Evolutionary conservation across 768 basidiomycete species (phyloP).

Genomic region (Lactarius pseudohatsudake): DNA sequence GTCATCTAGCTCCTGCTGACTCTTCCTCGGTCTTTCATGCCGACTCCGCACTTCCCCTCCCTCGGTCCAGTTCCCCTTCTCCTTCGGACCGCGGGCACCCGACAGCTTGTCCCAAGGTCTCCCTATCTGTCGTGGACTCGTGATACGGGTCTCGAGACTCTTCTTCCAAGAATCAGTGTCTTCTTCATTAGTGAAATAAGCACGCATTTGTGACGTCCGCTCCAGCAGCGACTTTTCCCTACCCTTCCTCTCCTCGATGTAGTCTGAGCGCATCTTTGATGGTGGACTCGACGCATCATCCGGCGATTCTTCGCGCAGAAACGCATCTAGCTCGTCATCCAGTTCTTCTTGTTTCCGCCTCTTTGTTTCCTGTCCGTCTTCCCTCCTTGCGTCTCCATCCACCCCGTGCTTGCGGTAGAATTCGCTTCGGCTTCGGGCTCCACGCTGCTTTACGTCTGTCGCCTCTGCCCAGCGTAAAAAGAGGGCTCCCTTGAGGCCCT

Average conservation of each 20-base stretch:
- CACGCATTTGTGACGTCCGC: slow-evolving; percentile 51
- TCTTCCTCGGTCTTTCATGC: slow-evolving; percentile 47
- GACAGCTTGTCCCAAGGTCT: slow-evolving; percentile 28
- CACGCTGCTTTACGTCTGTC: slow-evolving; percentile 76
- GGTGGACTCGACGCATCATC: slow-evolving; percentile 42
- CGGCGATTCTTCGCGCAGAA: slow-evolving; percentile 49
- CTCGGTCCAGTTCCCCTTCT: slow-evolving; percentile 23
- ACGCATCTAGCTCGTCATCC: slow-evolving; percentile 70
- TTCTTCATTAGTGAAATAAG: slow-evolving; percentile 37
- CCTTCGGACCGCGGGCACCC: slow-evolving; percentile 9
- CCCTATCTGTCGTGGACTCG: slow-evolving; percentile 31
- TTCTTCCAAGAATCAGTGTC: slow-evolving; percentile 35
- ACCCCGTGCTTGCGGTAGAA: slow-evolving; percentile 78
- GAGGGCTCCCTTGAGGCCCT: slow-evolving; percentile 64
- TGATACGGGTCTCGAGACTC: slow-evolving; percentile 45
- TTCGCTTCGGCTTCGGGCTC: slow-evolving; percentile 67
- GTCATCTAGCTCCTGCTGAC: slow-evolving; percentile 76
- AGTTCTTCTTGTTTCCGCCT: slow-evolving; percentile 45
- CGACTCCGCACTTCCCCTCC: slow-evolving; percentile 36
- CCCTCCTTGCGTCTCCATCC: slow-evolving; percentile 38
- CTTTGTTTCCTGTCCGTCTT: slow-evolving; percentile 28
- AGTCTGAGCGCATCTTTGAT: slow-evolving; percentile 70
- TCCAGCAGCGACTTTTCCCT: slow-evolving; percentile 49
- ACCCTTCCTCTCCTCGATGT: slow-evolving; percentile 47
- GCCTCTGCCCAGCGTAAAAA: slow-evolving; percentile 73